A percentile compares a stretch with the other conserved stretches of the same genome.
Evolutionary conservation across 2,329 filamentous ascomycete genomes (phyloP).

Genomic region (Acephala macrosclerotiorum): DNA sequence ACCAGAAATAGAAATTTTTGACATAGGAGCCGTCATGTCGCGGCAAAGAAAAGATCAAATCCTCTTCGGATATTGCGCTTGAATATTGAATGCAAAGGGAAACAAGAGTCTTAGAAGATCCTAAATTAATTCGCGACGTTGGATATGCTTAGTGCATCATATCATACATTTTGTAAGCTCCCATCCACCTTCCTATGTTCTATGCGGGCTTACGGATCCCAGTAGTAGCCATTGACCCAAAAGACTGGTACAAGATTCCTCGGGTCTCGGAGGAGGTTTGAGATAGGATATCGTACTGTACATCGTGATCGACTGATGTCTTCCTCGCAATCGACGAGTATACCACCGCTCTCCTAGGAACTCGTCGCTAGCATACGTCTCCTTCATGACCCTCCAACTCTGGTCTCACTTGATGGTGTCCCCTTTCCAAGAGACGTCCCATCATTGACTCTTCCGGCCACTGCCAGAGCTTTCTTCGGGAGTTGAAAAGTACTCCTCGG

Average conservation of each 20-base stretch:
- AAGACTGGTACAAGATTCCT: neutral
- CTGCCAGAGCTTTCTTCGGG: neutral
- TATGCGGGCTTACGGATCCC: slow-evolving; percentile 2
- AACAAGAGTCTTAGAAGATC: neutral
- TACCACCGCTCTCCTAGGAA: neutral
- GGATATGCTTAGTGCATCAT: neutral
- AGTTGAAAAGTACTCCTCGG: slow-evolving; percentile 60
- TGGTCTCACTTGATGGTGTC: too few relatives aligned
- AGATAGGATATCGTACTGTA: neutral
- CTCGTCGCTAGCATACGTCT: neutral
- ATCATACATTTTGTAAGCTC: slow-evolving; percentile 8
- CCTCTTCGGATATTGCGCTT: neutral
- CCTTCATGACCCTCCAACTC: neutral
- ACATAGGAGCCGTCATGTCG: neutral
- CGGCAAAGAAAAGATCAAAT: neutral
- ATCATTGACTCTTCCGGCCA: slow-evolving; percentile 10
- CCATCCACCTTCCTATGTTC: slow-evolving; percentile 1
- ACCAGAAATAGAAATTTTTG: neutral
- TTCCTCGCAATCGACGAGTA: neutral
- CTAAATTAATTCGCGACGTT: neutral
- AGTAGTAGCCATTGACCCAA: neutral
- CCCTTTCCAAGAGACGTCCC: neutral
- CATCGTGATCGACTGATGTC: neutral
- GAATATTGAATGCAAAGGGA: neutral
- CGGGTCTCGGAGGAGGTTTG: neutral